A percentile compares a stretch with the other conserved stretches of the same genome.
Conservation (phyloP, 768 basidiomycete species). For the Trametes cingulata region DNA sequence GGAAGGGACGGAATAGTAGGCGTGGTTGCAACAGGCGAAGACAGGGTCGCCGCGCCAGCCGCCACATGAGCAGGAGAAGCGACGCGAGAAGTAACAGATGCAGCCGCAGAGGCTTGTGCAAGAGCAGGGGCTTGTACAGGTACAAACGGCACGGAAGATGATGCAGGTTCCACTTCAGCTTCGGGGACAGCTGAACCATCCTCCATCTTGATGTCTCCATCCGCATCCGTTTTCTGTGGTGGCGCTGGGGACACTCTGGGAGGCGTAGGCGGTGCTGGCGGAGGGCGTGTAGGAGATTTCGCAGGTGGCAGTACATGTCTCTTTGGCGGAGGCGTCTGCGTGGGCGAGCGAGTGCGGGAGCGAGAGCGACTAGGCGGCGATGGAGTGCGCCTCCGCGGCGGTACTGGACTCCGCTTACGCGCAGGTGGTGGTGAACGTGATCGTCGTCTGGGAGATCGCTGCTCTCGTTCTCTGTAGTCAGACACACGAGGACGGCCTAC, state of each 20-base stretch:
- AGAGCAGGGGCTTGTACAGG: not conserved
- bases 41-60: not conserved
- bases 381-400: not conserved
- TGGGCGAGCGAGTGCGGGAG: conserved; percentile 18
- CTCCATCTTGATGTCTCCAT: conserved; percentile 18
- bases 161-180: not conserved
- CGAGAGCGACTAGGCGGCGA: conserved; percentile 17
- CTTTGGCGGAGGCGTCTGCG: conserved; percentile 14
- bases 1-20: conserved; percentile 2
- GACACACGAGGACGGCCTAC: not conserved
- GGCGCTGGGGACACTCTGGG: not conserved
- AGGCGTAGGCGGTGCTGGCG: conserved; percentile 5
- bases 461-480: conserved; percentile 15
- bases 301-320: conserved; percentile 16
- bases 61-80: not conserved
- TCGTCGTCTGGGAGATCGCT: conserved; percentile 13
- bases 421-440: conserved; percentile 9
- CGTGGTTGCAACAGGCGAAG: not conserved
- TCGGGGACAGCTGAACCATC: not conserved
- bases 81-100: not conserved
- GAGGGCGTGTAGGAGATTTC: conserved; percentile 12
- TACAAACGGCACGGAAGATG: not conserved
- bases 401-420: conserved; percentile 8
- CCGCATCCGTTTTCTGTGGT: not conserved
- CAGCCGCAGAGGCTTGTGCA: not conserved